Conservation (phyloP, 257 asterid species). For the Verbascum thapsus region DNA sequence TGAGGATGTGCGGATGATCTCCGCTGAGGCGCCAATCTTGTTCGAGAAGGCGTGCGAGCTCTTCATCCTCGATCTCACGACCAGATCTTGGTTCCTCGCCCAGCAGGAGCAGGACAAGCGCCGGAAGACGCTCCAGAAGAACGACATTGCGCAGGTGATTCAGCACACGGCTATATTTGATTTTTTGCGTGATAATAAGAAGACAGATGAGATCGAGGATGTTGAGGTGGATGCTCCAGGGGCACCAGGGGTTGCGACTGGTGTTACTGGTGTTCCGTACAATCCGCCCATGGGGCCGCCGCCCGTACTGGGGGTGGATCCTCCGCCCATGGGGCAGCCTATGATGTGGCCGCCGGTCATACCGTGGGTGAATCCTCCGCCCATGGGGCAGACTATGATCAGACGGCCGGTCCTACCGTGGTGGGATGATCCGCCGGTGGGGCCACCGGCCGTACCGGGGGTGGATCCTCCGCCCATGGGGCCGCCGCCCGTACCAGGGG, state of each 20-base stretch:
- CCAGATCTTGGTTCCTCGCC: constrained; percentile 94
- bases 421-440: constrained; percentile 44
- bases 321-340: too few species aligned
- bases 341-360: too few species aligned
- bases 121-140: constrained; percentile 83
- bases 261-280: constrained; percentile 81
- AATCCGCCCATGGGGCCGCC: constrained; percentile 88
- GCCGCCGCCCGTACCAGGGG: constrained; percentile 62
- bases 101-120: constrained; percentile 98
- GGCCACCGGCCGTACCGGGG: constrained; percentile 63
- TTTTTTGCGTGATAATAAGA: constrained; percentile 83
- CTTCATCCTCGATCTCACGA: constrained; percentile 88
- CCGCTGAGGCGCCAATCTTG: constrained; percentile 92
- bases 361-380: too few species aligned
- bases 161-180: constrained; percentile 90
- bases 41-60: constrained; percentile 95
- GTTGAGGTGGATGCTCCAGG: constrained; percentile 57
- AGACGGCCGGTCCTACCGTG: constrained; percentile 42
- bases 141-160: constrained; percentile 89
- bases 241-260: constrained; percentile 51
- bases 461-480: constrained; percentile 41
- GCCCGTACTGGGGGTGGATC: constrained; percentile 66
- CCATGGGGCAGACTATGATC: too few species aligned
- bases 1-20: constrained; percentile 93
- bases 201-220: constrained; percentile 83